These are phyloP conservation scores for Aspergillus carlsbadensis DNA, from an alignment of 495 filamentous ascomycete genomes.

Conservation along the genomic window DNA sequence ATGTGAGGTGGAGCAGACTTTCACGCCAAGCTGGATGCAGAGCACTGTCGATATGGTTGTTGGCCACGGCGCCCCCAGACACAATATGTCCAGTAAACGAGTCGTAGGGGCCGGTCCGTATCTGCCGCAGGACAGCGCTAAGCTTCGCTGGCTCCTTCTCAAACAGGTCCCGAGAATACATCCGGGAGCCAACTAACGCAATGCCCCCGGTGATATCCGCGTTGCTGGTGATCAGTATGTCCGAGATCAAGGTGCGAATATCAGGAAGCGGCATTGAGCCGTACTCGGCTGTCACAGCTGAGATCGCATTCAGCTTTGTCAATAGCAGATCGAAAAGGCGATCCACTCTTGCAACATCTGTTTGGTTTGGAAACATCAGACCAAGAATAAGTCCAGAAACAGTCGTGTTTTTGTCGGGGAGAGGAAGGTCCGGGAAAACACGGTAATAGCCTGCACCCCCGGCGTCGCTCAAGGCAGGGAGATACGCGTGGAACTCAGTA, in stretches of 20 bases:
- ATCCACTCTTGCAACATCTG: constrained; percentile 16
- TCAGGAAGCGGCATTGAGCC: constrained; percentile 17
- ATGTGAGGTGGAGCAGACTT: constrained; percentile 26
- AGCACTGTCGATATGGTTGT: constrained; percentile 29
- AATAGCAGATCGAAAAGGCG: constrained; percentile 19
- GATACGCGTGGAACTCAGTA: constrained; percentile 29
- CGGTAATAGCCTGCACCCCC: constrained; percentile 40
- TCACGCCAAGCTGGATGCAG: constrained; percentile 42
- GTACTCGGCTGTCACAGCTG: constrained; percentile 18
- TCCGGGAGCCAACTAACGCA: constrained; percentile 22
- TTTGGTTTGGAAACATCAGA: constrained; percentile 29
- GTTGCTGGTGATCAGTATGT: constrained; percentile 14
- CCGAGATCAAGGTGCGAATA: constrained; percentile 19
- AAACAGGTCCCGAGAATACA: constrained; percentile 34
- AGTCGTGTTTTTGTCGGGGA: constrained; percentile 1
- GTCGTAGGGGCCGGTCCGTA: constrained; percentile 14
- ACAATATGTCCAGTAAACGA: constrained; percentile 27
- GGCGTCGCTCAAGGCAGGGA: constrained; percentile 32
- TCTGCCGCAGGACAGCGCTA: constrained; percentile 19
- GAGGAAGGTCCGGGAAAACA: constrained; percentile 24
- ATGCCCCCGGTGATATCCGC: constrained; percentile 24
- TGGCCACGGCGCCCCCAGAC: constrained; percentile 31
- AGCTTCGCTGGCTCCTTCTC: constrained; percentile 26
- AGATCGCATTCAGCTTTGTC: constrained; percentile 15
- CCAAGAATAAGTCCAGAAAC: constrained; percentile 17